These are phyloP conservation scores for Colletotrichum kahawae DNA, from an alignment of 2,329 filamentous ascomycete species.

Conservation along the genomic window DNA sequence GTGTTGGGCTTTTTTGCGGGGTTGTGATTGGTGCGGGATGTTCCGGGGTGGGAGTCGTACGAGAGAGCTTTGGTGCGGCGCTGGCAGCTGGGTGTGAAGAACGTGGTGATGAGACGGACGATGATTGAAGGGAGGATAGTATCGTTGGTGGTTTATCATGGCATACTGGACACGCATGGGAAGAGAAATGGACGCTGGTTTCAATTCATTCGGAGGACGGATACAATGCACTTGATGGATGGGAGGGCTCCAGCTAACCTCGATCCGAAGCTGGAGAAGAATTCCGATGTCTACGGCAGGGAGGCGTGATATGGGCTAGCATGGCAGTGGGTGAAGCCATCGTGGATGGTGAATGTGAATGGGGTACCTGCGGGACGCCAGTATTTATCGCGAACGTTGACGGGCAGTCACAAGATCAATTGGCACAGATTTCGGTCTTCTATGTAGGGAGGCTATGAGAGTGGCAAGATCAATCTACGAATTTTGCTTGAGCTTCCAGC, in stretches of 20 bases:
- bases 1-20: not conserved
- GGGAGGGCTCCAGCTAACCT: accelerated
- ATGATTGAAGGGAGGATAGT: not conserved
- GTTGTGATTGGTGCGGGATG: conserved; percentile 6
- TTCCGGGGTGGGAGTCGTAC: not conserved
- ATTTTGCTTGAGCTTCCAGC: no score
- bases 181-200: not conserved
- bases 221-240: not conserved
- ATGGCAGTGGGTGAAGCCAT: not conserved
- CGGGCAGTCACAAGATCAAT: not conserved
- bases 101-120: not conserved
- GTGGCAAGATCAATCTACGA: no score
- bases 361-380: accelerated
- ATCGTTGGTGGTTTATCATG: not conserved
- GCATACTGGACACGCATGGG: not conserved
- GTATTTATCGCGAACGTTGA: not conserved
- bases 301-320: not conserved
- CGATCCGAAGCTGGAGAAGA: no score
- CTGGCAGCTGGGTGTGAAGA: not conserved
- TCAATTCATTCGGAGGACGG: not conserved
- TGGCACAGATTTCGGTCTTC: not conserved
- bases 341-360: not conserved
- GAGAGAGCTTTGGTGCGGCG: not conserved
- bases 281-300: not conserved
- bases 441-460: no score